Evolutionary conservation across 2,329 filamentous ascomycete genomes (phyloP), one percentile per base, ranked within the genome.

Genomic region (Catunica adiposa): DNA sequence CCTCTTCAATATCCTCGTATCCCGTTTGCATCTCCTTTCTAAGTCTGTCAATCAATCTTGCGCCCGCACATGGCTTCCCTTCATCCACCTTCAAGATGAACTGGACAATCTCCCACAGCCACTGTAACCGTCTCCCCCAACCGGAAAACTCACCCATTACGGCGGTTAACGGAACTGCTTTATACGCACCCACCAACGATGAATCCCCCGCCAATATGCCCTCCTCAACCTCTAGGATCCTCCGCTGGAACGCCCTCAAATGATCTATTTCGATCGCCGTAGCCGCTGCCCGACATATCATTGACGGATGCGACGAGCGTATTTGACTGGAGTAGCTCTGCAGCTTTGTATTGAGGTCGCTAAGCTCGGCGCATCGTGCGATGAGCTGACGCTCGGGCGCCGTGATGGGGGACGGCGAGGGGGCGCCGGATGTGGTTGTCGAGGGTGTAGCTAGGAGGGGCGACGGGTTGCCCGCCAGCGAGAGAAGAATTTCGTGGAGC

Each of bases 401-500:
- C 48, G 89, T 86, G 65, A 83, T 67, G 65, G 76, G 66, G 63
- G 72, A 67, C 63, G 69, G 63, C 54, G 73, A 66, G 62, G 70
- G 68, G 64, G 71, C 66, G 61, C 29, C 11, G 5, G 29, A 34
- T 71, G 73, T 68, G 63, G 69, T 64, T 62, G 50, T 56, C 11
- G 53, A 38, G n/a, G 44, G 51, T 17, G 54, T n/a, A 11, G 44
- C 29, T 29, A 96, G 85, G 66, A 97, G 79, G 62, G 89, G 84
- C 61, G 90, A 96, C 61, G 86, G 84, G 71, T 97, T 87, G 62
- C 92, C 90, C 64, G 89, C 94, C 69, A 97, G 82, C 68, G 89
- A 90, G 69, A 98, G 83, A 69, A 97, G 82, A 72, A 98, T 88
- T 76, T 98, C 92, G 79, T 97, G 92, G 68, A 98, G 86, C 92